Percentiles rank a stretch among this genome's conserved stretches.
These are phyloP conservation scores for Drechslerella coelobrocha DNA, from an alignment of 2,329 filamentous ascomycete genomes.

Conservation along the genomic window DNA sequence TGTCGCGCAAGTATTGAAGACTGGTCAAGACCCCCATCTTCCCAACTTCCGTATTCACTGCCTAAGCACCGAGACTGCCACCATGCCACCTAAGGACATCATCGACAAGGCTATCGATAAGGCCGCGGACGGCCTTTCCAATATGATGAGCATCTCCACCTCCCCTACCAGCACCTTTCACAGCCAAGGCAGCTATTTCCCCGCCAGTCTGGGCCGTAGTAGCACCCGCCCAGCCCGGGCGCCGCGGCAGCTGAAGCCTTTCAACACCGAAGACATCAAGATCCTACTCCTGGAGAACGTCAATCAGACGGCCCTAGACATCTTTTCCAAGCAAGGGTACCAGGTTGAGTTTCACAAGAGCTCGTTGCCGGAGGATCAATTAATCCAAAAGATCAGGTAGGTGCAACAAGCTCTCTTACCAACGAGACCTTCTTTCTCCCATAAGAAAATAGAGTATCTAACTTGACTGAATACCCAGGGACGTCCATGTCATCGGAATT, in stretches of 20 bases:
- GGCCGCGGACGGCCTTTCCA: slow-evolving; percentile 60
- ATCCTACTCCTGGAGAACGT: slow-evolving; percentile 95
- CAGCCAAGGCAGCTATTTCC: slow-evolving; percentile 64
- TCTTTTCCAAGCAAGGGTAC: slow-evolving; percentile 84
- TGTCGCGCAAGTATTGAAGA: not conserved
- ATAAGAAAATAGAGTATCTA: too few species aligned
- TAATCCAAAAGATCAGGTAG: slow-evolving; percentile 95
- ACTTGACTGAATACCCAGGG: slow-evolving; percentile 62
- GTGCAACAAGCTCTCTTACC: slow-evolving; percentile 54
- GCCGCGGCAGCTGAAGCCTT: slow-evolving; percentile 86
- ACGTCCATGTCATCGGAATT: slow-evolving; percentile 97
- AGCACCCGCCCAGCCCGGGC: slow-evolving; percentile 57
- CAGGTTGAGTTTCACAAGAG: slow-evolving; percentile 92
- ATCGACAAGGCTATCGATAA: slow-evolving; percentile 56
- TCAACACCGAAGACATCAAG: slow-evolving; percentile 94
- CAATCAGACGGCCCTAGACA: slow-evolving; percentile 85
- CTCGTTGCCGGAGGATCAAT: slow-evolving; percentile 86
- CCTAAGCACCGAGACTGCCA: not conserved
- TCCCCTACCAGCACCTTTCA: slow-evolving; percentile 78
- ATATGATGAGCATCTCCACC: slow-evolving; percentile 72
- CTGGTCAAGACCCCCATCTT: not conserved
- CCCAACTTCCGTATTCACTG: not conserved
- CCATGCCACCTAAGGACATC: slow-evolving; percentile 62
- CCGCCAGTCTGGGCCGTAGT: slow-evolving; percentile 65
- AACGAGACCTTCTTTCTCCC: slow-evolving; percentile 19